Base-by-base conservation (phyloP, 306 rosid species). In the Gastrolobium villosum region DNA sequence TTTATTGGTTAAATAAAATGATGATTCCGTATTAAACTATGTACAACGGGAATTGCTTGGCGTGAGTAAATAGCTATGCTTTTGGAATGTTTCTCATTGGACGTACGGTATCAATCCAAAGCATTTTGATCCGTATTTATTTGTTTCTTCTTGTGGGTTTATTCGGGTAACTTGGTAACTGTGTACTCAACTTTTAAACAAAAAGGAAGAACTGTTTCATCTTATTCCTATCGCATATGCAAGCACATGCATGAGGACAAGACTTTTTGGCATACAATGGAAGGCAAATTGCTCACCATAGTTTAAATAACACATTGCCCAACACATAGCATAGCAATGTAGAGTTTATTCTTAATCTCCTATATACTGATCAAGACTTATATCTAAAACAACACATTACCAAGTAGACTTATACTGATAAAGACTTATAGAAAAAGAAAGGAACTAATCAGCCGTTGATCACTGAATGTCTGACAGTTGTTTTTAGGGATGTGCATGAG, bases 51-150 rank as follows among this genome's bases (percentile, higher is more conserved):
- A 45, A 70, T 20, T 11, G 71, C 8, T 80, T 64, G 48, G 68
- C 35, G 28, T 53, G 54, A 70, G 37, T 8, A 59, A 67, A 14
- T 64, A 36, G 35, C 20, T 30, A 79, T 6, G 54, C 39, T 45
- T 66, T 66, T 66, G 46, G 80, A 74, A 46, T 36, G 76, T 81
- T 67, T 75, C 65, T 48, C 7, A 57, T 46, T 81, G 76, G 72
- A 81, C 11, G 13, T 40, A 20, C 37, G n/a, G 20, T 75, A 81
- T 66, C 56, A 4, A 49, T 64, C 67, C 2, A 56, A 28, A 63
- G 66, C 72, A 71, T 43, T 40, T 41, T 10, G 10, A 50, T 40
- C 73, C 72, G 5, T 52, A 34, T 36, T n/a, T 36, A 14, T 44
- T 54, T 50, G 66, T 78, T 67, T 55, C 43, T 26, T 59, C 78